These are phyloP conservation scores for Nemania diffusa DNA, from an alignment of 2,329 filamentous ascomycete species.

Conservation along the genomic window DNA sequence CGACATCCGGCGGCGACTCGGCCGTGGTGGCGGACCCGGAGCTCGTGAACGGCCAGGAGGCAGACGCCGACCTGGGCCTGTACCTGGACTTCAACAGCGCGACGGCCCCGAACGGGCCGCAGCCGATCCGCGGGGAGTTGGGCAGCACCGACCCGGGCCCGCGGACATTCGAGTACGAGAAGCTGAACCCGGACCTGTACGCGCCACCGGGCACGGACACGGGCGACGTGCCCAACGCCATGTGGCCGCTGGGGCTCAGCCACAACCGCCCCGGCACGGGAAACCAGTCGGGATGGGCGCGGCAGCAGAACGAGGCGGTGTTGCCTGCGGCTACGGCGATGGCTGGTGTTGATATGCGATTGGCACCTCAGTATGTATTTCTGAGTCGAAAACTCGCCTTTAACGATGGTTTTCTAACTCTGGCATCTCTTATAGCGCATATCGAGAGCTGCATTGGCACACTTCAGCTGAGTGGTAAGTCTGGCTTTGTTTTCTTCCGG, in stretches of 20 bases:
- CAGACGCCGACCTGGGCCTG: conserved; percentile 60
- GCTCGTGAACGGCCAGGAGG: conserved; percentile 62
- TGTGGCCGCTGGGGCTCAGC: conserved; percentile 66
- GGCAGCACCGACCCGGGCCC: conserved; percentile 65
- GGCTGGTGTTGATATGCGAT: conserved; percentile 69
- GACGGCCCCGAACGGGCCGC: conserved; percentile 52
- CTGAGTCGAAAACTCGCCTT: background rate
- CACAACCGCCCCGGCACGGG: conserved; percentile 59
- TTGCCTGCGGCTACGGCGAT: conserved; percentile 62
- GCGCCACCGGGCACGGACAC: conserved; percentile 65
- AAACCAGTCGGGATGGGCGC: conserved; percentile 61
- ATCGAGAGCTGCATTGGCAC: conserved; percentile 73
- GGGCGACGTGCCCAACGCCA: conserved; percentile 58
- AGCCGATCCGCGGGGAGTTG: conserved; percentile 63
- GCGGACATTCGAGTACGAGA: conserved; percentile 62
- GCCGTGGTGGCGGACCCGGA: conserved; percentile 54
- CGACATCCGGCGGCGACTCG: conserved; percentile 52
- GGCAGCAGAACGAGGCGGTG: conserved; percentile 63
- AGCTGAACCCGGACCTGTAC: conserved; percentile 63
- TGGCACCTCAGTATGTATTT: conserved; percentile 55
- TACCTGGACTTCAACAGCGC: conserved; percentile 65
- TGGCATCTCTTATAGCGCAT: conserved; percentile 51
- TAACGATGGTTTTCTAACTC: conserved; percentile 5
- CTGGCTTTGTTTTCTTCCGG: background rate
- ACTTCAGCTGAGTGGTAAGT: conserved; percentile 53